phyloP scores from a whole-genome alignment of 495 filamentous ascomycete species.

The Podospora australis region DNA sequence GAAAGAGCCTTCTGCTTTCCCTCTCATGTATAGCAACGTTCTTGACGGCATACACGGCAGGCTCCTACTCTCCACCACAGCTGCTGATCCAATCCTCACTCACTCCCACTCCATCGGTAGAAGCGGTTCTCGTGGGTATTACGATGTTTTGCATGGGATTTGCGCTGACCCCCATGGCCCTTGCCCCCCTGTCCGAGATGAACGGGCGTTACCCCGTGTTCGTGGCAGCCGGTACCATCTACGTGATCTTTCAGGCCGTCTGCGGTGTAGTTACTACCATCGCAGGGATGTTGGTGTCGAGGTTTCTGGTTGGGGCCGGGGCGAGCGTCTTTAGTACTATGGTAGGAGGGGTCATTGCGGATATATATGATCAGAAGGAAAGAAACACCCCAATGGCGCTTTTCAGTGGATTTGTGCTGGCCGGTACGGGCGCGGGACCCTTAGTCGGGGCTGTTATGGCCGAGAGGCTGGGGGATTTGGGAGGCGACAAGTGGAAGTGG shows the following conservation, averaged over 20 bases:
- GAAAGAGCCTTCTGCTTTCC: slow-evolving; percentile 66
- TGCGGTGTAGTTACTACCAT: slow-evolving; percentile 69
- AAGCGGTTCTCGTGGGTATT: slow-evolving; percentile 68
- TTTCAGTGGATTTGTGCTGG: slow-evolving; percentile 67
- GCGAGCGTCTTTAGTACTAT: slow-evolving; percentile 82
- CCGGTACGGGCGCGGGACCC: slow-evolving; percentile 79
- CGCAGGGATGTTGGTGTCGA: slow-evolving; percentile 67
- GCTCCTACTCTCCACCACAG: slow-evolving; percentile 67
- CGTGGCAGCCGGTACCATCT: slow-evolving; percentile 63
- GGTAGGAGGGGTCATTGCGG: slow-evolving; percentile 86
- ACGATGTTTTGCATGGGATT: slow-evolving; percentile 82
- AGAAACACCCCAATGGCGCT: slow-evolving; percentile 88
- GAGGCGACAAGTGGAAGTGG: slow-evolving; percentile 63
- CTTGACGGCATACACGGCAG: slow-evolving; percentile 74
- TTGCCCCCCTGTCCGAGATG: slow-evolving; percentile 87
- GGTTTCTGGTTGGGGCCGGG: slow-evolving; percentile 70
- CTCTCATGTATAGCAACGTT: slow-evolving; percentile 70
- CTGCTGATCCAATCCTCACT: slow-evolving; percentile 54
- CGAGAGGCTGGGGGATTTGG: slow-evolving; percentile 30
- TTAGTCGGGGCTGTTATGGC: slow-evolving; percentile 66
- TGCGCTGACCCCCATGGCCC: slow-evolving; percentile 77
- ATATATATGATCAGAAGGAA: slow-evolving; percentile 74
- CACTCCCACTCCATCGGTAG: slow-evolving; percentile 51
- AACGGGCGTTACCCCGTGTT: slow-evolving; percentile 80
- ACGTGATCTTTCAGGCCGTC: slow-evolving; percentile 58